phyloP scores from a whole-genome alignment of 805 yeast genomes.

The Kuraishia hungarica region DNA sequence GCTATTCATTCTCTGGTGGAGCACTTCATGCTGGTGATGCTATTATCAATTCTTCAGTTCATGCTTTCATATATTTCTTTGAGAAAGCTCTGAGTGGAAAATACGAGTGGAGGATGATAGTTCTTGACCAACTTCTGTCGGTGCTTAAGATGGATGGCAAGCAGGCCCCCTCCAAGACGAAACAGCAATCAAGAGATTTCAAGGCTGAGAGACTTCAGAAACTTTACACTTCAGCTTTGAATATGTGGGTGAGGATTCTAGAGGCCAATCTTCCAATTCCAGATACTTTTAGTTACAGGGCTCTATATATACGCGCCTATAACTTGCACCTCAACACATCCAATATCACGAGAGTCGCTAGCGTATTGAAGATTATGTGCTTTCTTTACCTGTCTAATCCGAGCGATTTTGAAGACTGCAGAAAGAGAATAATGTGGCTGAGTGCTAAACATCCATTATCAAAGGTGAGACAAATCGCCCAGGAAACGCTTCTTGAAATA shows the following conservation, averaged over 20 bases:
- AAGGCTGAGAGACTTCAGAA: conserved; percentile 7
- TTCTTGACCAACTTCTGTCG: conserved; percentile 17
- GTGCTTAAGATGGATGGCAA: conserved; percentile 16
- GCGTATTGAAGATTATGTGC: conserved; percentile 36
- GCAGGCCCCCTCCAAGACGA: neutral
- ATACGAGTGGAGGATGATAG: conserved; percentile 3
- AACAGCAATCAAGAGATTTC: neutral
- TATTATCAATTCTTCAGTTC: conserved; percentile 33
- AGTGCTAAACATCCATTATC: conserved; percentile 15
- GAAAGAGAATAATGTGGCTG: conserved; percentile 15
- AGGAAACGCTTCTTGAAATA: conserved; percentile 14
- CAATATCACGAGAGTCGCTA: conserved; percentile 25
- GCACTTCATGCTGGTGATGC: conserved; percentile 40
- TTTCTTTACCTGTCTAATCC: conserved; percentile 19
- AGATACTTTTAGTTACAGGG: conserved; percentile 16
- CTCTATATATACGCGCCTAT: conserved; percentile 38
- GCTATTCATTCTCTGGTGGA: conserved; percentile 46
- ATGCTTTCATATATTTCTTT: conserved; percentile 25
- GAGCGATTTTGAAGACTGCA: conserved; percentile 8
- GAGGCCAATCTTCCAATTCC: conserved; percentile 30
- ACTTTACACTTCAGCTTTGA: conserved; percentile 16
- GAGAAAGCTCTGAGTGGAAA: conserved; percentile 8
- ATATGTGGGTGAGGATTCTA: conserved; percentile 26
- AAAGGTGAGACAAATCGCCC: conserved; percentile 10
- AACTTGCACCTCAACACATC: conserved; percentile 48